Base-by-base conservation (phyloP, 371 early-diverging fungal genomes). In the Apophysomyces trapeziformis region DNA sequence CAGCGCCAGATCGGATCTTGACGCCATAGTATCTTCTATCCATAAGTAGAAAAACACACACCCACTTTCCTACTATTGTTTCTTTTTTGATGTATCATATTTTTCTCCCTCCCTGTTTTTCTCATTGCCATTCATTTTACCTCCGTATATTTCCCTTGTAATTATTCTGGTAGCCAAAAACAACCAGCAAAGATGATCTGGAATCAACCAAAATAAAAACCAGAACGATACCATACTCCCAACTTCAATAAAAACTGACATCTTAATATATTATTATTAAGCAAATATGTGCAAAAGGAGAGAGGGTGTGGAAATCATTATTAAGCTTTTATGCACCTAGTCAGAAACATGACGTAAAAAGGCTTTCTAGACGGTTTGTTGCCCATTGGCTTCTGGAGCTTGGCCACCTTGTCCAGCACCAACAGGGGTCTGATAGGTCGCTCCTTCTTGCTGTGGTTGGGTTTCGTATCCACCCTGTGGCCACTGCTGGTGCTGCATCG, bases 291-390 rank as follows among this genome's bases (percentile, higher is more conserved):
- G 5, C 5, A 41, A 41, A 41, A 41, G 41, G 8, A n/a, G 13
- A 13, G 8, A 41, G 8, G 5, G 8, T 5, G 8, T 41, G 13
- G 13, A 41, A 13, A 41, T 41, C 4, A 11, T 5, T 2, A 41
- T 13, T 41, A 41, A 41, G 5, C 41, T 11, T 41, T 41, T 41
- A 41, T 41, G 41, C 41, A 41, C 11, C 5, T 11, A 41, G 13
- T 11, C 41, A 26, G 54, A 50, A 50, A 50, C 54, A 50, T 50
- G n/a, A 50, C 54, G 54, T 50, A 50, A 50, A 18, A 18, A 50
- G 3, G 2, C 32, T 26, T 11, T 50, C 54, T 50, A 50, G 21
- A 50, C 54, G 9, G 54, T 50, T 50, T 50, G 54, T 50, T 21
- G 54, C 21, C 21, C 3, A 21, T 21, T 50, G 54, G 54, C 21